Evolutionary conservation across 2,329 filamentous ascomycete species (phyloP), one percentile per base, ranked within the genome.

Genomic region (Penicillium capsulatum): DNA sequence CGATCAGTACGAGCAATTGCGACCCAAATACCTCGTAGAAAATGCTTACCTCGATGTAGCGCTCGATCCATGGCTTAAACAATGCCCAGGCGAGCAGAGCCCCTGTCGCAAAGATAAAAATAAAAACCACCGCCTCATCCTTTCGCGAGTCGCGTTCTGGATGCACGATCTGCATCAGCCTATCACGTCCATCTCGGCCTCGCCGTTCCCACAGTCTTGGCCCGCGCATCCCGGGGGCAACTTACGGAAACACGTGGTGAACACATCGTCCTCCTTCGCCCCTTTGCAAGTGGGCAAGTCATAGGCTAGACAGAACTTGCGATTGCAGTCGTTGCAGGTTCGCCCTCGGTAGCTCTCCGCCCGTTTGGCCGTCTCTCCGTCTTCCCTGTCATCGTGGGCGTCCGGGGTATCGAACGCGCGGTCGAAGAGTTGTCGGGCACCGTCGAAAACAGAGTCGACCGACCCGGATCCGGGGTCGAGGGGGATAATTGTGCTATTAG

Each of bases 401-500:
- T 55, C 44, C 8, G 54, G 43, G 19, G 32, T 34, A 17, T 38
- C 33, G 20, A 47, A 36, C 20, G 38, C 44, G 29, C 53, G 54
- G 19, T 45, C 45, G 34, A 48, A 37, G 20, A 57, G 37, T n/a
- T 49, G 47, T 31, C 55, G 40, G 29, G 48, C 42, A 44, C 52
- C 49, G 29, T 56, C 40, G 19, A 51, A 37, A 27, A 42, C 35
- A 6, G 45, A 46, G 9, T 4, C 5, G 53, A 47, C 42, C 4
- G 53, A 47, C 30, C 55, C 47, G 13, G 54, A 49, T 20, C 58
- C 58, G 22, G 71, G 69, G 45, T 79, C 73, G 41, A 84, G 75
- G 13, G 79, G 75, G 49, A 84, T 83, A 36, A 84, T 82, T 38
- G 79, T 83, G 65, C 75, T 80, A 59, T 84, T 83, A 35, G 73